Evolutionary conservation across 164 flowering plant species (phyloP).

Genomic region (Nymphaea colorata): DNA sequence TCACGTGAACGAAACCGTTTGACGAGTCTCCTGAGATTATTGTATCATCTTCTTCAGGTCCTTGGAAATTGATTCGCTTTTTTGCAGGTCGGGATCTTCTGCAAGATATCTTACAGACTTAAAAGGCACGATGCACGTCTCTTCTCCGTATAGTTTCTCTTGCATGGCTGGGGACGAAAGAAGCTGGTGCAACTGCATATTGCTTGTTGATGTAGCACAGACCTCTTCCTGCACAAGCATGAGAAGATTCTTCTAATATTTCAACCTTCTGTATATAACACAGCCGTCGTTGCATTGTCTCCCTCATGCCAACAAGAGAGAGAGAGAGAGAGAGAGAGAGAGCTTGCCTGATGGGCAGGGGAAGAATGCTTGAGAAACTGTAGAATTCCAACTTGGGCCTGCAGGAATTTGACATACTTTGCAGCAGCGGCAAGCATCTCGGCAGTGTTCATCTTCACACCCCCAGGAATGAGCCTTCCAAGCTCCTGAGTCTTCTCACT

Average conservation of each 20-base stretch:
- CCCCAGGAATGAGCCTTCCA: conserved; percentile 77
- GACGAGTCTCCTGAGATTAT: not conserved
- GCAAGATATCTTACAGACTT: conserved; percentile 18
- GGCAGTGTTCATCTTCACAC: conserved; percentile 72
- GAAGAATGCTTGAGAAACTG: conserved; percentile 10
- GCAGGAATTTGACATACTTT: conserved; percentile 64
- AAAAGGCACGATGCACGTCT: conserved; percentile 47
- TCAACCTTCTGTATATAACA: not conserved
- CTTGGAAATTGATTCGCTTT: conserved; percentile 9
- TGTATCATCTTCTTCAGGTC: conserved; percentile 1
- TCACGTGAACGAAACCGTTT: too few species aligned
- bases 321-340: not conserved
- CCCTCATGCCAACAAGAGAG: not conserved
- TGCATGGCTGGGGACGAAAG: conserved; percentile 29
- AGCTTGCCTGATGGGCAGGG: not conserved
- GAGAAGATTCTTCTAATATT: not conserved
- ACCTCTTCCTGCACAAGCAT: not conserved
- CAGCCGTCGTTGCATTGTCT: not conserved
- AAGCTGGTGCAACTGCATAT: not conserved
- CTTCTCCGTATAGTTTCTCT: conserved; percentile 50
- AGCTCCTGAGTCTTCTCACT: conserved; percentile 84
- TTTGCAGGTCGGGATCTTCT: conserved; percentile 13
- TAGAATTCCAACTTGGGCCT: conserved; percentile 60
- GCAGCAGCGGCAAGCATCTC: conserved; percentile 76
- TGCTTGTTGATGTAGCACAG: conserved; percentile 16